A percentile compares a stretch with the other conserved stretches of the same genome.
These are phyloP conservation scores for Mycena vitilis DNA, from an alignment of 768 basidiomycete species.

Conservation along the genomic window DNA sequence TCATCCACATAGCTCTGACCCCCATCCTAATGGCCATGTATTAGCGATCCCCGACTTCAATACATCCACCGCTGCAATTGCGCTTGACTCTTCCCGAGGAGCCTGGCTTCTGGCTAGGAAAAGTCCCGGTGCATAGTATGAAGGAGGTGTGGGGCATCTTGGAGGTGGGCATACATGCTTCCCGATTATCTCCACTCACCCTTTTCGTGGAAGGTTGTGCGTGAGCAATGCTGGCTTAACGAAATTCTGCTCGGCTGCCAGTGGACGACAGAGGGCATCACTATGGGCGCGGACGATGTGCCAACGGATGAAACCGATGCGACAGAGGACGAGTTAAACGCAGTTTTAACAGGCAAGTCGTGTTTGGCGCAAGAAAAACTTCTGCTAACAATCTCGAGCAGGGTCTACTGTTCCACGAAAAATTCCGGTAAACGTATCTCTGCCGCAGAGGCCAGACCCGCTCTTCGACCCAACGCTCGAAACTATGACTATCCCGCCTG, in stretches of 20 bases:
- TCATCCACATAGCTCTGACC: not conserved
- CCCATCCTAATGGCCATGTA: slow-evolving; percentile 13
- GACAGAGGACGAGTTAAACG: slow-evolving; percentile 68
- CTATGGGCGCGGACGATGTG: slow-evolving; percentile 41
- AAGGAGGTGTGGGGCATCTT: slow-evolving; percentile 82
- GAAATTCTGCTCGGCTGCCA: slow-evolving; percentile 69
- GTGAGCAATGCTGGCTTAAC: slow-evolving; percentile 89
- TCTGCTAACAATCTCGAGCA: slow-evolving; percentile 39
- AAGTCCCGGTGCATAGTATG: slow-evolving; percentile 76
- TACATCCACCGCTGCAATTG: slow-evolving; percentile 77
- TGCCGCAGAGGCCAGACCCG: slow-evolving; percentile 59
- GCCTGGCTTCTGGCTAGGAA: slow-evolving; percentile 79
- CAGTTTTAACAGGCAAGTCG: slow-evolving; percentile 69
- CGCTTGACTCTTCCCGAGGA: slow-evolving; percentile 78
- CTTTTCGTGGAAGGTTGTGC: slow-evolving; percentile 65
- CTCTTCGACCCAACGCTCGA: slow-evolving; percentile 58
- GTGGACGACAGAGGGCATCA: slow-evolving; percentile 70
- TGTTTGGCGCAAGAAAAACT: not conserved
- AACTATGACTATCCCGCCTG: slow-evolving; percentile 48
- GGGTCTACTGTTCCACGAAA: slow-evolving; percentile 65
- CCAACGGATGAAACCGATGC: slow-evolving; percentile 48
- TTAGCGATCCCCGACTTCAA: slow-evolving; percentile 74
- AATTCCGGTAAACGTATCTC: slow-evolving; percentile 80
- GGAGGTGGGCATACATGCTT: slow-evolving; percentile 58
- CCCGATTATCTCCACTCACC: no score